phyloP scores from a whole-genome alignment of 805 yeast genomes.

The Lachancea waltii region DNA sequence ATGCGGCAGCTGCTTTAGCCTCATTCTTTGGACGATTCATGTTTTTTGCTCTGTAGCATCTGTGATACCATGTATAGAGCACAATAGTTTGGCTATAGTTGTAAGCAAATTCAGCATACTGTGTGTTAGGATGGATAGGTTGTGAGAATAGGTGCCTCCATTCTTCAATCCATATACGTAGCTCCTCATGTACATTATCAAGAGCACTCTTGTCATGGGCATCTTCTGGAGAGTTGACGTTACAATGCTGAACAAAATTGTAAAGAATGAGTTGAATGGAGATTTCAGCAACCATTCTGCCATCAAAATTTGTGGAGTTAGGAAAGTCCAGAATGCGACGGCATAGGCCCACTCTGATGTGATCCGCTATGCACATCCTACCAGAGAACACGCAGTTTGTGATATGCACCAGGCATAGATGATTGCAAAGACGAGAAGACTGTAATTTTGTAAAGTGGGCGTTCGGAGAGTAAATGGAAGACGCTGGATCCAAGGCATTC shows the following conservation, averaged over 20 bases:
- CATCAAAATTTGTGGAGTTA: conserved; percentile 69
- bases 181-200: conserved; percentile 40
- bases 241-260: conserved; percentile 43
- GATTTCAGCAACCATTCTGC: conserved; percentile 75
- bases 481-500: conserved; percentile 4
- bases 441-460: conserved; percentile 49
- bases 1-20: background rate
- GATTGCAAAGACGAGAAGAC: conserved; percentile 62
- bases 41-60: conserved; percentile 4
- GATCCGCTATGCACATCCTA: conserved; percentile 56
- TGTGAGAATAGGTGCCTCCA: conserved; percentile 67
- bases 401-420: conserved; percentile 58
- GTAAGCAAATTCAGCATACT: conserved; percentile 67
- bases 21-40: background rate
- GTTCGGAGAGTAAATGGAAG: conserved; percentile 24
- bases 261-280: conserved; percentile 46
- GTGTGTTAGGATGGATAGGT: conserved; percentile 62
- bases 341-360: conserved; percentile 51
- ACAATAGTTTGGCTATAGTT: conserved; percentile 54
- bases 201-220: conserved; percentile 17
- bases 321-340: conserved; percentile 50
- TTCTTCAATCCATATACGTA: conserved; percentile 56
- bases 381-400: conserved; percentile 63
- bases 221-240: conserved; percentile 1
- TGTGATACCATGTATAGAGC: conserved; percentile 29